phyloP scores from a whole-genome alignment of 441 rosid species.

The Gossypium schwendimanii region DNA sequence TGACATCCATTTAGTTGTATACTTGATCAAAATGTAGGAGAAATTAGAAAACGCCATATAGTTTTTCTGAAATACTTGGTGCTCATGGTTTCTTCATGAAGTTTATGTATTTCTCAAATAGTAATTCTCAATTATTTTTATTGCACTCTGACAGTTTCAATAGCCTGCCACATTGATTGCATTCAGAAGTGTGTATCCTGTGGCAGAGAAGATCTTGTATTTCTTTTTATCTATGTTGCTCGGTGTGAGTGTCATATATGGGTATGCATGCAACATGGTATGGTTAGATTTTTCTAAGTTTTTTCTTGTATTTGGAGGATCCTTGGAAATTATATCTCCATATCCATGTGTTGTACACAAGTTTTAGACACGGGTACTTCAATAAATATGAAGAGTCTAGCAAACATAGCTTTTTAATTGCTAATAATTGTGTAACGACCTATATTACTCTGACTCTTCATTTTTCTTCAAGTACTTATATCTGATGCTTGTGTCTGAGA shows the following conservation, averaged over 20 bases:
- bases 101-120: background rate
- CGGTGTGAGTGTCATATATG: too few relatives aligned
- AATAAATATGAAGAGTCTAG: too few relatives aligned
- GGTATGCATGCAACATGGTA: too few relatives aligned
- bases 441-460: background rate
- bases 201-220: background rate
- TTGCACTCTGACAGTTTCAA: background rate
- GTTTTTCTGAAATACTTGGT: background rate
- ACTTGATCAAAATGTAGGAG: background rate
- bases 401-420: background rate
- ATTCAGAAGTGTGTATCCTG: background rate
- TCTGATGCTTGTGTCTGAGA: background rate
- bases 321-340: too few relatives aligned
- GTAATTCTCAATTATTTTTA: background rate
- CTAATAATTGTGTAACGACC: background rate
- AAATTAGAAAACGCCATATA: background rate
- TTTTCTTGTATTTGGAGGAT: too few relatives aligned
- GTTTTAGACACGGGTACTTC: too few relatives aligned
- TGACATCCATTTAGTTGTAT: background rate
- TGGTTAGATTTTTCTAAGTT: too few relatives aligned
- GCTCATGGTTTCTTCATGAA: background rate
- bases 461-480: background rate
- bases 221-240: background rate
- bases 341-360: too few relatives aligned
- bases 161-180: background rate